Base-by-base conservation (phyloP, 1,284 basidiomycete species). In the Calocybe gambosa region DNA sequence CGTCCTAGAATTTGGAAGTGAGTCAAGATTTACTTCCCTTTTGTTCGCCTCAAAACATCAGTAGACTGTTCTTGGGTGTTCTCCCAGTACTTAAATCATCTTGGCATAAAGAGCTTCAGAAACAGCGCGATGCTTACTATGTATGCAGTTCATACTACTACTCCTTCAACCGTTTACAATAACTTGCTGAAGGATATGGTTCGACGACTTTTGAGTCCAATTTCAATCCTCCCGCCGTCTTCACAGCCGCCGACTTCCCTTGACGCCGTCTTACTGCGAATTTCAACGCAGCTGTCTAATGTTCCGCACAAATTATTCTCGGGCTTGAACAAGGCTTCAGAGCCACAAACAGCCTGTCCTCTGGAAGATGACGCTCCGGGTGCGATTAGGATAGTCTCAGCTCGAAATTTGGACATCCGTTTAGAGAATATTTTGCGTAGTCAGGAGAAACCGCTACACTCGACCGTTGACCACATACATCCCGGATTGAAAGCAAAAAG, bases 1-100 rank as follows among this genome's bases (percentile, higher is more conserved):
- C 74, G 85, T 40, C 81, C 85, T 25, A 71, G 82, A 42, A 70
- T 85, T 54, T 88, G 85, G 85, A 83, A 78, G 85, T 85, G 50
- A 61, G 80, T 62, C 26, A 26, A 3, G 9, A 37, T 33, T 26
- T 19, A 10, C 9, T 52, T 6, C 37, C 23, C 9, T 46, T 41
- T 21, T 43, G 39, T 46, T 9, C 18, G 19, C 43, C 28, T 40
- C 42, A 42, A 40, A 43, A 43, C 25, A 25, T 23, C 39, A 13
- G 13, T 39, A 87, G 84, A 57, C 55, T 88, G 26, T 65, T 86
- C 38, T 69, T 87, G 41, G 80, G 82, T 15, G 74, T 75, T 4
- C 67, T 85, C 28, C 78, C 85, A 0, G 57, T 65, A 1, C 58
- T 73, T 44, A 86, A 85, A 60, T 57, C 71, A 2, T 64, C 67